A percentile compares a stretch with the other conserved stretches of the same genome.
These are phyloP conservation scores for Alternaria metachromatica DNA, from an alignment of 2,329 filamentous ascomycete species.

Conservation along the genomic window DNA sequence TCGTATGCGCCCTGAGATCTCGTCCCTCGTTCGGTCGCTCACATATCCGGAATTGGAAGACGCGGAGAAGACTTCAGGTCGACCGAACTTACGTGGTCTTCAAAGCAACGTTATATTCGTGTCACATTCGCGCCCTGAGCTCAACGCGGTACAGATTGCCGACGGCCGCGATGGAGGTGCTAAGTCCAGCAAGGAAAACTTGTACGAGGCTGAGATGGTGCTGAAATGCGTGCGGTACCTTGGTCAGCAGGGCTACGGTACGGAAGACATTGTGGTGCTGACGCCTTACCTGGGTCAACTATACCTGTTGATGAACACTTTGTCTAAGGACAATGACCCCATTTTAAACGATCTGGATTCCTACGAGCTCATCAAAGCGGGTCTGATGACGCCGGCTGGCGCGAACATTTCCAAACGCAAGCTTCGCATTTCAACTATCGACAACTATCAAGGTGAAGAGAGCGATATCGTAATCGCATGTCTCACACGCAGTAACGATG, in stretches of 20 bases:
- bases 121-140: slow-evolving; percentile 66
- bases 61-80: slow-evolving; percentile 55
- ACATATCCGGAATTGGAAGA: slow-evolving; percentile 70
- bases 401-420: slow-evolving; percentile 59
- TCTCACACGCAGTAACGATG: slow-evolving; percentile 69
- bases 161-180: slow-evolving; percentile 60
- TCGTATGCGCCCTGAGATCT: slow-evolving; percentile 73
- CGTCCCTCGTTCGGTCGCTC: slow-evolving; percentile 61
- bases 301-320: slow-evolving; percentile 59
- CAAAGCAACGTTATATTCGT: slow-evolving; percentile 68
- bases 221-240: slow-evolving; percentile 71
- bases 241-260: slow-evolving; percentile 73
- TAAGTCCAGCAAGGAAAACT: slow-evolving; percentile 66
- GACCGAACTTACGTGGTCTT: slow-evolving; percentile 63
- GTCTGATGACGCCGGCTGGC: slow-evolving; percentile 63
- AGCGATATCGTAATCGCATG: slow-evolving; percentile 74
- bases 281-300: slow-evolving; percentile 78
- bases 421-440: slow-evolving; percentile 72
- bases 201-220: slow-evolving; percentile 70
- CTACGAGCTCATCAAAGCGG: slow-evolving; percentile 67
- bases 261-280: slow-evolving; percentile 69
- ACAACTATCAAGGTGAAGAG: slow-evolving; percentile 82
- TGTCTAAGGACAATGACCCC: slow-evolving; percentile 67
- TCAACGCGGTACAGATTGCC: slow-evolving; percentile 48
- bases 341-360: slow-evolving; percentile 73